These are phyloP conservation scores for Hypoxylon perforatum DNA, from an alignment of 495 filamentous ascomycete species.

Conservation along the genomic window DNA sequence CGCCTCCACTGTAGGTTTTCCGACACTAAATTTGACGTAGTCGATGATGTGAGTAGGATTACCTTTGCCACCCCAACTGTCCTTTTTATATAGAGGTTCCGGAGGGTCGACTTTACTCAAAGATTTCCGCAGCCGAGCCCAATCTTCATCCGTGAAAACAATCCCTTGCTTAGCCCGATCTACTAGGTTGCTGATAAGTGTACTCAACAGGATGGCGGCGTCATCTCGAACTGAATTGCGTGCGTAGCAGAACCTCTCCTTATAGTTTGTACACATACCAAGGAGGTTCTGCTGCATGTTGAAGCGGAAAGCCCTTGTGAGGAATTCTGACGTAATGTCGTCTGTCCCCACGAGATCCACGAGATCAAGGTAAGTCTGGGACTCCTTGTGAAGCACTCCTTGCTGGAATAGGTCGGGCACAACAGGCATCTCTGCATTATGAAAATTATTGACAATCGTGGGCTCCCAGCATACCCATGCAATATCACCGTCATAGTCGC, in stretches of 20 bases:
- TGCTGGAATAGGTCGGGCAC: constrained; percentile 60
- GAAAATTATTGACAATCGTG: constrained; percentile 76
- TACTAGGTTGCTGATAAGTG: constrained; percentile 80
- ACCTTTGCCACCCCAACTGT: constrained; percentile 47
- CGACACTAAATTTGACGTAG: constrained; percentile 73
- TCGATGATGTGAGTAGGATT: constrained; percentile 74
- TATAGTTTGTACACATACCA: constrained; percentile 79
- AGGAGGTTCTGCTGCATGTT: constrained; percentile 73
- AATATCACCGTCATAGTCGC: constrained; percentile 94
- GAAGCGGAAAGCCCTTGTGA: constrained; percentile 70
- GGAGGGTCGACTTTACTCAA: constrained; percentile 48
- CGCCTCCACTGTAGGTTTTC: constrained; percentile 60
- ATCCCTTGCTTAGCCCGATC: constrained; percentile 85
- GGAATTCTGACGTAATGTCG: constrained; percentile 54
- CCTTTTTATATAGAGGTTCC: constrained; percentile 55
- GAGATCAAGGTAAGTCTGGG: constrained; percentile 62
- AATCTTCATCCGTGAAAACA: constrained; percentile 69
- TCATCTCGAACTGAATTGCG: constrained; percentile 66
- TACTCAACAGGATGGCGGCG: constrained; percentile 68
- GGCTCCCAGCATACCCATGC: constrained; percentile 93
- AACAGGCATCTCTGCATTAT: constrained; percentile 70
- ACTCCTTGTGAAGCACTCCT: constrained; percentile 70
- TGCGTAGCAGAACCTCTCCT: constrained; percentile 74
- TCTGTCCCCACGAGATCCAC: constrained; percentile 50
- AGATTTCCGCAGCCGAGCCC: constrained; percentile 60